Evolutionary conservation across 164 flowering plant species (phyloP).

Genomic region (Macadamia integrifolia): DNA sequence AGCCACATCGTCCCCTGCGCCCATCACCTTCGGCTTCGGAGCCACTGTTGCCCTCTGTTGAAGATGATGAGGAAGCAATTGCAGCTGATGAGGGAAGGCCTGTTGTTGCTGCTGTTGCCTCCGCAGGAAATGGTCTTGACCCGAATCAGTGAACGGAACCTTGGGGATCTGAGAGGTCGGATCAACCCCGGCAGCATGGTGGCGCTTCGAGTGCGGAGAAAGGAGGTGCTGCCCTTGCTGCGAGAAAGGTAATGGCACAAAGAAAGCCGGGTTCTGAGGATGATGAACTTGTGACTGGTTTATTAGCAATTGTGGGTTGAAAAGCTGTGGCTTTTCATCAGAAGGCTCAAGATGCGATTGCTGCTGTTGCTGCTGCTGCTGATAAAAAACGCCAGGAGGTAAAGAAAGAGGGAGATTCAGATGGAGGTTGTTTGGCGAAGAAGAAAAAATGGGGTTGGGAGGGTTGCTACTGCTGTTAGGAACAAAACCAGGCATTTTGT

Average conservation of each 20-base stretch:
- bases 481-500: conserved; percentile 8
- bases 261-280: conserved; percentile 40
- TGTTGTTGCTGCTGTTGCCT: conserved; percentile 27
- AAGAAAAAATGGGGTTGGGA: conserved; percentile 22
- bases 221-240: conserved; percentile 43
- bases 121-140: conserved; percentile 35
- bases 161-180: conserved; percentile 26
- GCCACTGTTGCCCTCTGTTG: conserved; percentile 32
- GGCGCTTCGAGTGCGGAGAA: conserved; percentile 62
- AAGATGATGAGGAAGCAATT: conserved; percentile 30
- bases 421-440: conserved; percentile 22
- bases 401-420: conserved; percentile 22
- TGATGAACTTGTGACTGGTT: conserved; percentile 44
- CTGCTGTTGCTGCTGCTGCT: conserved; percentile 28
- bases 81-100: conserved; percentile 33
- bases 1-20: conserved; percentile 27
- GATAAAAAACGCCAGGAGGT: conserved; percentile 25
- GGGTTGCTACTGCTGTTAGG: conserved; percentile 1
- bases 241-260: conserved; percentile 35
- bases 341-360: conserved; percentile 23
- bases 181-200: conserved; percentile 26
- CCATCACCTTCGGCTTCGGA: conserved; percentile 32
- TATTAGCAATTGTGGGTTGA: conserved; percentile 35
- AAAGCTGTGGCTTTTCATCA: conserved; percentile 60
- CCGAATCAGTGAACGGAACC: conserved; percentile 34